These are phyloP conservation scores for Boletellus sp. DNA, from an alignment of 768 basidiomycete species.

Conservation along the genomic window DNA sequence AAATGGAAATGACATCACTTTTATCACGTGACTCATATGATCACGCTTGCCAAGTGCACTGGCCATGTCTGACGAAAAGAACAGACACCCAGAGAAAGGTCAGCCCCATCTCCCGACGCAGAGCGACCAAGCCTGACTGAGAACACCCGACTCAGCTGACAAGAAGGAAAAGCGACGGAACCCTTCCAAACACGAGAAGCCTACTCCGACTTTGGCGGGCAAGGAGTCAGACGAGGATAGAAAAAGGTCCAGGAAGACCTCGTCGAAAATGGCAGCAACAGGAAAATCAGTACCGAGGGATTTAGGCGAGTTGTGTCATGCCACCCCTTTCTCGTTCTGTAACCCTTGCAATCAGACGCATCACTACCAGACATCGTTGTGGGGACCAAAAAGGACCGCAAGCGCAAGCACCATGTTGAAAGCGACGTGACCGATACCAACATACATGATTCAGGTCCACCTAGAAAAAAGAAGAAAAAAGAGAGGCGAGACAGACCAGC, in stretches of 20 bases:
- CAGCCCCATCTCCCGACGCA: neutral
- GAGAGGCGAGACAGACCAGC: conserved; percentile 16
- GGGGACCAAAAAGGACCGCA: conserved; percentile 21
- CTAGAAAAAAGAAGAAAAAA: conserved; percentile 30
- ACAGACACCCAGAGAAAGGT: conserved; percentile 23
- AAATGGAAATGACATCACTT: neutral
- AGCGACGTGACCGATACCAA: neutral
- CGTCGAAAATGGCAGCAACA: no score
- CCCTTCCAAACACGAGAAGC: conserved; percentile 1
- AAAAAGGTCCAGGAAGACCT: no score
- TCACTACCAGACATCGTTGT: conserved; percentile 3
- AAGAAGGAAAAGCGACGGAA: conserved; percentile 36
- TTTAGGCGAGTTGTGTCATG: neutral
- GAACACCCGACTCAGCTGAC: conserved; percentile 1
- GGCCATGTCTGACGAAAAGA: neutral
- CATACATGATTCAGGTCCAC: conserved; percentile 6
- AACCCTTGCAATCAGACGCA: neutral
- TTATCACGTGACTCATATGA: neutral
- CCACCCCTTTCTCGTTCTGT: neutral
- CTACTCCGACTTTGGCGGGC: neutral
- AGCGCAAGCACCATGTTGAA: conserved; percentile 20
- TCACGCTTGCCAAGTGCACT: neutral
- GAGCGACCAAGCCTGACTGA: conserved; percentile 5
- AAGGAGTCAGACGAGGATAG: no score
- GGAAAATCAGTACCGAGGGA: neutral